These are phyloP conservation scores for Trichoderma atrobrunneum DNA, from an alignment of 2,329 filamentous ascomycete genomes.

Conservation along the genomic window DNA sequence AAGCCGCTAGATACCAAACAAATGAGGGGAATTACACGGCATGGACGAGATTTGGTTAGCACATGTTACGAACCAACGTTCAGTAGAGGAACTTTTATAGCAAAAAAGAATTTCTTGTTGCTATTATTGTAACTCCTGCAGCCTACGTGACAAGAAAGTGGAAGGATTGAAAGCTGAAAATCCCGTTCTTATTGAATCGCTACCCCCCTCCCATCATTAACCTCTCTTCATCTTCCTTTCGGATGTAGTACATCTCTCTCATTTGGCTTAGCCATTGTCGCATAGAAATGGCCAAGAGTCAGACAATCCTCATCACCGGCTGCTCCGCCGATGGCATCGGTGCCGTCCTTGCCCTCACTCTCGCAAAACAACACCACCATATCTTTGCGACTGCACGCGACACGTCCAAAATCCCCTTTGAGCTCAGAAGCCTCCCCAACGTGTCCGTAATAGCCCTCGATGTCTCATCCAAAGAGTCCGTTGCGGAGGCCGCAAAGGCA, in stretches of 20 bases:
- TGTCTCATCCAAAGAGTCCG: conserved; percentile 28
- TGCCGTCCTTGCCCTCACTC: conserved; percentile 23
- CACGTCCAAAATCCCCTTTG: conserved; percentile 27
- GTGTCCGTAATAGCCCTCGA: conserved; percentile 31
- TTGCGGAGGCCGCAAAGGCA: conserved; percentile 23
- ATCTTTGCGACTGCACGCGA: conserved; percentile 34
- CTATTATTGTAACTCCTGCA: neutral
- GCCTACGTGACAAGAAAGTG: neutral
- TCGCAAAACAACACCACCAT: conserved; percentile 25
- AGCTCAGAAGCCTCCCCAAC: conserved; percentile 23
- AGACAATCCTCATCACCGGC: conserved; percentile 28
- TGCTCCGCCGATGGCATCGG: conserved; percentile 28
- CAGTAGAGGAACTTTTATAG: neutral
- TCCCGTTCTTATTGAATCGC: neutral
- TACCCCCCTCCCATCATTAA: too few species aligned
- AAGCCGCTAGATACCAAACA: neutral
- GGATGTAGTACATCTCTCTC: too few species aligned
- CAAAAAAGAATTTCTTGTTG: neutral
- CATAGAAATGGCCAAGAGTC: neutral
- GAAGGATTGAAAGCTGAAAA: neutral
- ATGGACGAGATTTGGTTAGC: neutral
- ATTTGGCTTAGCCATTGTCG: neutral
- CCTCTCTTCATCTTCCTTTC: neutral
- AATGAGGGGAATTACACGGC: neutral
- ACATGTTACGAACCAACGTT: neutral